Conservation (phyloP, 306 rosid species). For the Dalbergia oliveri region DNA sequence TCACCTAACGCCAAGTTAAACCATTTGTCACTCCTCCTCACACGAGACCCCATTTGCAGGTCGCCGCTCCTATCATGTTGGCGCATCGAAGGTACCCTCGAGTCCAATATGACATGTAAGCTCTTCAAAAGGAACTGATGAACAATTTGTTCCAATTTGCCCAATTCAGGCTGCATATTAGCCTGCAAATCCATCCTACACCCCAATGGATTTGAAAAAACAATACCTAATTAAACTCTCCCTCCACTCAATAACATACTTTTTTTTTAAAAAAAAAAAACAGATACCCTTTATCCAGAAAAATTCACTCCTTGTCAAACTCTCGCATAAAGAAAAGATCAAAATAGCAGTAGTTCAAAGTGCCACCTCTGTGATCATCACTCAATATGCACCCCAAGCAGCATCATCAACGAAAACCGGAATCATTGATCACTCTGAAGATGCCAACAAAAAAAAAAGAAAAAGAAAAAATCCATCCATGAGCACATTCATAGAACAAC, state of each 20-base stretch:
- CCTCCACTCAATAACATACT: slow-evolving; percentile 42
- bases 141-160: slow-evolving; percentile 82
- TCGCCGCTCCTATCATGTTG: slow-evolving; percentile 70
- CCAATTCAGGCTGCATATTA: slow-evolving; percentile 71
- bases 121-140: slow-evolving; percentile 80
- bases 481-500: slow-evolving; percentile 5
- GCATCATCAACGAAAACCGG: slow-evolving; percentile 28
- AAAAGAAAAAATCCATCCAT: slow-evolving; percentile 13
- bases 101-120: slow-evolving; percentile 76
- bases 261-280: background rate
- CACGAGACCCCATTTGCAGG: slow-evolving; percentile 54
- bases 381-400: slow-evolving; percentile 33
- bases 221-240: slow-evolving; percentile 48
- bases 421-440: slow-evolving; percentile 44
- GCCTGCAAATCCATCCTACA: slow-evolving; percentile 74
- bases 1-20: slow-evolving; percentile 82
- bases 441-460: slow-evolving; percentile 24
- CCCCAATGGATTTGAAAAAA: background rate
- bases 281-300: background rate
- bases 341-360: slow-evolving; percentile 29
- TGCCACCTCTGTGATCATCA: slow-evolving; percentile 48
- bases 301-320: slow-evolving; percentile 31
- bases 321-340: slow-evolving; percentile 17
- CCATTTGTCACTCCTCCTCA: slow-evolving; percentile 82
- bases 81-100: slow-evolving; percentile 76